Conservation (phyloP, 164 flowering plant species). For the Piper longum region DNA sequence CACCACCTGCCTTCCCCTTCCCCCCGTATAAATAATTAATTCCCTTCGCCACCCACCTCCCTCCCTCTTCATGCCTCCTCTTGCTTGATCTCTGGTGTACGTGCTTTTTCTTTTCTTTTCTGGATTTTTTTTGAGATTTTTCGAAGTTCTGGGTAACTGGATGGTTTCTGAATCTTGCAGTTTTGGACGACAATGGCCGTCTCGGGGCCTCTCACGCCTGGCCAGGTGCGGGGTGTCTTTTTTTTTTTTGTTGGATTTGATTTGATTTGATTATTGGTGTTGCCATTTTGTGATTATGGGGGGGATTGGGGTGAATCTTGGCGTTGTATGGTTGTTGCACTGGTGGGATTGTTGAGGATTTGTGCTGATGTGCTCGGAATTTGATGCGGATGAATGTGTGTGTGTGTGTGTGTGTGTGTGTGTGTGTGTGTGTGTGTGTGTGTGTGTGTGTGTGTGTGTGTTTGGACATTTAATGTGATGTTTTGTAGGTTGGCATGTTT, state of each 20-base stretch:
- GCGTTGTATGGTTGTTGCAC: too few relatives aligned
- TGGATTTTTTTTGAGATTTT: neutral
- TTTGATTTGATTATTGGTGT: too few relatives aligned
- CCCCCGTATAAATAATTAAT: neutral
- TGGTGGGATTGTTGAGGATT: too few relatives aligned
- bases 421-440: too few relatives aligned
- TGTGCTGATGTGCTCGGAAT: neutral
- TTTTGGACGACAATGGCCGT: neutral
- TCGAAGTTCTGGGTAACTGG: too few relatives aligned
- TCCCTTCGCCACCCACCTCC: neutral
- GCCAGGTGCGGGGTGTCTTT: slow-evolving; percentile 1
- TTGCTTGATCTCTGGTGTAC: neutral
- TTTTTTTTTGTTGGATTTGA: neutral
- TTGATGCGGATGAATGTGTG: neutral
- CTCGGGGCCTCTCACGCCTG: slow-evolving; percentile 2
- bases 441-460: too few relatives aligned
- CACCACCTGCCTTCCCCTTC: neutral
- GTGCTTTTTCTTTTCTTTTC: neutral
- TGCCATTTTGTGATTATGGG: too few relatives aligned
- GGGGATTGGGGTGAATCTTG: too few relatives aligned
- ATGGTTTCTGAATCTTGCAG: neutral
- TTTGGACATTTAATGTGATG: too few relatives aligned
- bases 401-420: too few relatives aligned
- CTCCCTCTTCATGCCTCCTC: neutral
- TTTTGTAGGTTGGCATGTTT: too few relatives aligned